Conservation (phyloP, 2,329 filamentous ascomycete species). For the Pseudocercospora pini-densiflorae region DNA sequence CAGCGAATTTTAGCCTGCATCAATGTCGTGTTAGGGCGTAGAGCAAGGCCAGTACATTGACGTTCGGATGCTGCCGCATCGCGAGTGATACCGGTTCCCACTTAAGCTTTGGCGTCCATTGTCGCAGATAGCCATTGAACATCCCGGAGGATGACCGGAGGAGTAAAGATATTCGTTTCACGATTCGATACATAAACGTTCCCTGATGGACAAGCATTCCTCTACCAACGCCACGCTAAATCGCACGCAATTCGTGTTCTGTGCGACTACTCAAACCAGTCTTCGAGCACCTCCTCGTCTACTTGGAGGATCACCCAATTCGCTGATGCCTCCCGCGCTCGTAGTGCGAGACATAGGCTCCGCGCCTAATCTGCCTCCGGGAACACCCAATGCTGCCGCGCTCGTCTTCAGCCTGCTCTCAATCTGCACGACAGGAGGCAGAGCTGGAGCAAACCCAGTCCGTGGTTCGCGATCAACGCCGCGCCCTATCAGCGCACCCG, state of each 20-base stretch:
- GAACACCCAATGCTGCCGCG: constrained; percentile 15
- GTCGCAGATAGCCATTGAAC: not conserved
- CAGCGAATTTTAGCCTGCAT: too few species aligned
- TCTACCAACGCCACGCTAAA: constrained; percentile 6
- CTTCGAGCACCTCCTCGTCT: constrained; percentile 25
- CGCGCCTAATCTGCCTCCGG: constrained; percentile 32
- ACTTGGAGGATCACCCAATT: constrained; percentile 29
- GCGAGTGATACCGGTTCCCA: too few species aligned
- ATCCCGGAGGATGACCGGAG: not conserved
- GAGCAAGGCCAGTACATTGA: too few species aligned
- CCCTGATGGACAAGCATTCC: not conserved
- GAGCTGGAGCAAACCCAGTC: constrained; percentile 41
- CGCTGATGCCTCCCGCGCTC: constrained; percentile 32
- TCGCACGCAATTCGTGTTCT: not conserved
- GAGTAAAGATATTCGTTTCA: not conserved
- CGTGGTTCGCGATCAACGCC: constrained; percentile 41
- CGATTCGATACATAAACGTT: not conserved
- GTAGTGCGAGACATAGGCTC: constrained; percentile 39
- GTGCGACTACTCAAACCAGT: constrained; percentile 13
- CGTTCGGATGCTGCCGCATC: too few species aligned
- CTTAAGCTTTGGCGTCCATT: too few species aligned
- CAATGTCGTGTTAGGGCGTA: not conserved
- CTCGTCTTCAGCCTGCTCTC: constrained; percentile 24
- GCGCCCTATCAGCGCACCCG: constrained; percentile 38
- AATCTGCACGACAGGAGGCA: constrained; percentile 28